phyloP scores from a whole-genome alignment of 2,329 filamentous ascomycete species.

The Trichoderma koningii region DNA sequence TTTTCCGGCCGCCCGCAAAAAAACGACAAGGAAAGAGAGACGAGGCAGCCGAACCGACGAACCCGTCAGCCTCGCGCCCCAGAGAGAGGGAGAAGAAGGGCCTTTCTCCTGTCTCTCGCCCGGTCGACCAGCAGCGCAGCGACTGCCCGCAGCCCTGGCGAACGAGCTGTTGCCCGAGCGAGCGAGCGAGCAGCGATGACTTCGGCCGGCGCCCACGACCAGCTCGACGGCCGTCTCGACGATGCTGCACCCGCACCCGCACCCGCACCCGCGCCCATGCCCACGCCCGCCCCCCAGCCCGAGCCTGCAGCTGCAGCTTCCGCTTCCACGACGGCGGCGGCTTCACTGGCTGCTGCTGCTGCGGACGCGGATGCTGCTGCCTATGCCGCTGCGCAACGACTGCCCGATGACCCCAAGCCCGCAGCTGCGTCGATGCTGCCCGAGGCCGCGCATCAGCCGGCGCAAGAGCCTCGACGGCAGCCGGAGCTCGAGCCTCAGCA shows the following conservation, averaged over 20 bases:
- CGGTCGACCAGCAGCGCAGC: constrained; percentile 18
- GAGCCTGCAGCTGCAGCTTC: constrained; percentile 14
- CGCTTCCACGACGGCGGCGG: constrained; percentile 14
- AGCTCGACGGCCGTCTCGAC: constrained; percentile 27
- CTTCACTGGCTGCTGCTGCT: constrained; percentile 1
- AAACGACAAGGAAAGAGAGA: too few relatives aligned
- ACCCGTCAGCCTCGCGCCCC: background rate
- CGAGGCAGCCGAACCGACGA: constrained; percentile 26
- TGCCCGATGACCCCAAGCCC: background rate
- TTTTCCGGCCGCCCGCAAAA: too few relatives aligned
- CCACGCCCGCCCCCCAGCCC: constrained; percentile 14
- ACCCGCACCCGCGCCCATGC: background rate
- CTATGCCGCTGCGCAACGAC: constrained; percentile 2
- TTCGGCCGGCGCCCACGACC: constrained; percentile 53
- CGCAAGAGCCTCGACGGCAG: constrained; percentile 20
- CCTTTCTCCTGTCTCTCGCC: background rate
- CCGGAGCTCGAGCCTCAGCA: background rate
- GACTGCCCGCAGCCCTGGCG: constrained; percentile 40
- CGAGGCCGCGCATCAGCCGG: constrained; percentile 14
- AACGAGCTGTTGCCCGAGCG: constrained; percentile 58
- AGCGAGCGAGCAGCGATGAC: constrained; percentile 55
- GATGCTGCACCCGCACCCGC: constrained; percentile 1
- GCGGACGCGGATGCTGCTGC: background rate
- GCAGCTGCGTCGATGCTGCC: constrained; percentile 1
- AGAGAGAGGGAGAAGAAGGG: background rate